Percentiles rank a stretch among this genome's conserved stretches.
Evolutionary conservation across 1,139 yeast species (phyloP).

Genomic region (Candida sp.): DNA sequence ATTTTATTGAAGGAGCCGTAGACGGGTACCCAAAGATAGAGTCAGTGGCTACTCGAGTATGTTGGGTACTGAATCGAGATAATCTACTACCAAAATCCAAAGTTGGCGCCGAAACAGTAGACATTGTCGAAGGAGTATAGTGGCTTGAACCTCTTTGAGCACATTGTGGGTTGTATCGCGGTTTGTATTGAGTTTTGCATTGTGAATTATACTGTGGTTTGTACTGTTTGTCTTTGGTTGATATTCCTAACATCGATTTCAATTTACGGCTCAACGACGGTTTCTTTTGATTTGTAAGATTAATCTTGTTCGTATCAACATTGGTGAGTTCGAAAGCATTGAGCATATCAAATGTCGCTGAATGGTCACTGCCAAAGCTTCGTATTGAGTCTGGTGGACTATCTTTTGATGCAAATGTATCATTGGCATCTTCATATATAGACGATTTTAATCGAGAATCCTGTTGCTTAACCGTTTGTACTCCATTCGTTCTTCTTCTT

Average conservation of each 20-base stretch:
- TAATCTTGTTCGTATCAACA: not conserved
- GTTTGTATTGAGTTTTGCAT: not conserved
- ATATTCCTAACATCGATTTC: not conserved
- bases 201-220: not conserved
- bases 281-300: not conserved
- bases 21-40: not conserved
- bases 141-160: not conserved
- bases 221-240: not conserved
- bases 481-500: not conserved
- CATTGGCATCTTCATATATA: not conserved
- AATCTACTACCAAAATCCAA: not conserved
- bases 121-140: not conserved
- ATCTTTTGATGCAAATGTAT: not conserved
- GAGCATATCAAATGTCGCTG: not conserved
- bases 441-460: not conserved
- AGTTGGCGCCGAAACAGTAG: not conserved
- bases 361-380: not conserved
- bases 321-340: not conserved
- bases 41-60: not conserved
- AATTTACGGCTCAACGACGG: not conserved
- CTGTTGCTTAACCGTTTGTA: not conserved
- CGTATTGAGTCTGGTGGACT: not conserved
- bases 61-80: not conserved
- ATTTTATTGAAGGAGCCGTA: not conserved
- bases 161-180: not conserved